These are phyloP conservation scores for Arthrobotrys pseudoclavata DNA, from an alignment of 2,329 filamentous ascomycete species.

Conservation along the genomic window DNA sequence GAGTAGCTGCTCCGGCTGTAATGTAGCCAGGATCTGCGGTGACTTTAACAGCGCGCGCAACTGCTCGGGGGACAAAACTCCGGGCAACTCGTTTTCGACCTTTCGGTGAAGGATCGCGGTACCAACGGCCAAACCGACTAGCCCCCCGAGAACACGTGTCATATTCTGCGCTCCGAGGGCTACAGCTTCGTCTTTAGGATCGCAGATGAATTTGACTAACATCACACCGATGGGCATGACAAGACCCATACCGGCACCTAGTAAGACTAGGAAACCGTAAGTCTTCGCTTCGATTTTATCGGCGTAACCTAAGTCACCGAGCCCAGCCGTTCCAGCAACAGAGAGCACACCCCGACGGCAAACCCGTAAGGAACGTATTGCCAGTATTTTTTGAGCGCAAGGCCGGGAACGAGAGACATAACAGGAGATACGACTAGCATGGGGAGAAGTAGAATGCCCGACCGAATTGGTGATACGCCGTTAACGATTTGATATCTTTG, in stretches of 20 bases:
- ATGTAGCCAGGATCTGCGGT: constrained; percentile 31
- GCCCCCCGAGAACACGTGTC: constrained; percentile 66
- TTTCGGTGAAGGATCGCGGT: constrained; percentile 56
- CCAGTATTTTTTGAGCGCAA: constrained; percentile 63
- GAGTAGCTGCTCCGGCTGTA: constrained; percentile 35
- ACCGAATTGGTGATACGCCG: constrained; percentile 62
- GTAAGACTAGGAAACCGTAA: constrained; percentile 66
- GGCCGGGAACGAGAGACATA: constrained; percentile 64
- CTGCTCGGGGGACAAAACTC: constrained; percentile 38
- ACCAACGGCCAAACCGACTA: constrained; percentile 66
- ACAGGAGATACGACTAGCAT: constrained; percentile 65
- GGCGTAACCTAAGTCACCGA: constrained; percentile 62
- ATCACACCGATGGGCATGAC: constrained; percentile 64
- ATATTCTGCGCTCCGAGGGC: constrained; percentile 66
- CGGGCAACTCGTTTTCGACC: constrained; percentile 34
- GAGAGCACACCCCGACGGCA: constrained; percentile 64
- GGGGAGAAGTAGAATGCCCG: constrained; percentile 65
- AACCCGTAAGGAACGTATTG: constrained; percentile 65
- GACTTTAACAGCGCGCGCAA: constrained; percentile 48
- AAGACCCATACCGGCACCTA: constrained; percentile 66
- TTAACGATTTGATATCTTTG: constrained; percentile 66
- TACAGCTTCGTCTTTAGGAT: constrained; percentile 65
- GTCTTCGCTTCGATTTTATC: constrained; percentile 59
- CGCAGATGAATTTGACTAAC: constrained; percentile 64
- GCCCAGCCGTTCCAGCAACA: constrained; percentile 65